Evolutionary conservation across 2,329 filamentous ascomycete species (phyloP).

Genomic region (Gaeumannomyces tritici): DNA sequence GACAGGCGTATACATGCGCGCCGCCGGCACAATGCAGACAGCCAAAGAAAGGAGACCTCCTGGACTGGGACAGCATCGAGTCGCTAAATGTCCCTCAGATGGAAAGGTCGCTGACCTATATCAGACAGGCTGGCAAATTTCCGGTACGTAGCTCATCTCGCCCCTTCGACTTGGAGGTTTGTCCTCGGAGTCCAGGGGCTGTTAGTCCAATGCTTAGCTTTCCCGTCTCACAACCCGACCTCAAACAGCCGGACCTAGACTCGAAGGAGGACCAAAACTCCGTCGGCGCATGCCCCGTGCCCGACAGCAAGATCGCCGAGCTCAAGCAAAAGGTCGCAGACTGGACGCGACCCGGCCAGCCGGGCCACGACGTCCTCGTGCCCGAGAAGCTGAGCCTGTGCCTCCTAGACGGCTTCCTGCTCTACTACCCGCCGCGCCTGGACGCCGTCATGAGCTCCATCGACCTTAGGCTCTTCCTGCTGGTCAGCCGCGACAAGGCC

Average conservation of each 20-base stretch:
- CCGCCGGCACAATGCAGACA: conserved; percentile 28
- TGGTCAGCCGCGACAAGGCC: conserved; percentile 54
- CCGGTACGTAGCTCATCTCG: conserved; percentile 36
- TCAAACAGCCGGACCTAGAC: conserved; percentile 33
- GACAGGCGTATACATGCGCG: not conserved
- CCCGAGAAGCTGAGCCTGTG: conserved; percentile 40
- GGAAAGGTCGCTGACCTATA: conserved; percentile 55
- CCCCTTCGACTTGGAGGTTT: conserved; percentile 14
- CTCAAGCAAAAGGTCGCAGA: conserved; percentile 36
- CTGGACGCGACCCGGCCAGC: conserved; percentile 34
- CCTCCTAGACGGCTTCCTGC: conserved; percentile 80
- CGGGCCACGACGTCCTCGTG: conserved; percentile 27
- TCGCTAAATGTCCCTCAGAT: conserved; percentile 66
- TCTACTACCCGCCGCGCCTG: conserved; percentile 50
- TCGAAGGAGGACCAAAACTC: conserved; percentile 57
- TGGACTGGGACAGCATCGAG: conserved; percentile 88
- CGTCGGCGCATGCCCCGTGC: conserved; percentile 43
- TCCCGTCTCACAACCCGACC: not conserved
- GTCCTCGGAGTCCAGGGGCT: not conserved
- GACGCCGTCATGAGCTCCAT: conserved; percentile 50
- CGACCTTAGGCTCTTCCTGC: conserved; percentile 70
- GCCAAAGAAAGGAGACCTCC: conserved; percentile 48
- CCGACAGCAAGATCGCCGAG: conserved; percentile 32
- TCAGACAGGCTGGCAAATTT: conserved; percentile 57
- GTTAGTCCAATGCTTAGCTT: not conserved